Conservation (phyloP, 805 yeast species). For the Cyberlindnera samutprakarnensis region DNA sequence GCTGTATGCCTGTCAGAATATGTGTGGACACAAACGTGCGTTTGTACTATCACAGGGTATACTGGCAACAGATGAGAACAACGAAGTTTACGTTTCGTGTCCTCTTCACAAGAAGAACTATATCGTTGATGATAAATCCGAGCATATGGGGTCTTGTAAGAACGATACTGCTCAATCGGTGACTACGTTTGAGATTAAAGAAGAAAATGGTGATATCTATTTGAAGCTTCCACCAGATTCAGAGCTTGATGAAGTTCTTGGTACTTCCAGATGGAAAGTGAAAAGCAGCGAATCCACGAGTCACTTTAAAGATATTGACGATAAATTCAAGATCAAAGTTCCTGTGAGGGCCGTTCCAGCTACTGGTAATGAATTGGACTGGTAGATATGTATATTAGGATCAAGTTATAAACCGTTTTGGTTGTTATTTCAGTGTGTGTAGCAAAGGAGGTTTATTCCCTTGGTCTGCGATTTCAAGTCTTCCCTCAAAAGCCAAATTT, state of each 20-base stretch:
- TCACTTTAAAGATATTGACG: conserved; percentile 15
- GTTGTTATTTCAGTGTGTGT: too few species aligned
- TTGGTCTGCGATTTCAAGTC: too few species aligned
- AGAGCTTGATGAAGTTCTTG: conserved; percentile 28
- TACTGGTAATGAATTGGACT: conserved; percentile 13
- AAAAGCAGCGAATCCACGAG: conserved; percentile 17
- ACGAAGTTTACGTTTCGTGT: conserved; percentile 27
- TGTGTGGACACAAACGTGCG: conserved; percentile 34
- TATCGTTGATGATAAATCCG: conserved; percentile 18
- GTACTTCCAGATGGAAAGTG: conserved; percentile 29
- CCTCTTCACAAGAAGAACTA: conserved; percentile 31
- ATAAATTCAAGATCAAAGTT: conserved; percentile 19
- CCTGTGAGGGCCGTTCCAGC: conserved; percentile 14
- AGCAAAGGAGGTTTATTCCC: too few species aligned
- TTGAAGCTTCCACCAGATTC: conserved; percentile 25
- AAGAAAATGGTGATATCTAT: conserved; percentile 24
- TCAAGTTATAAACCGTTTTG: too few species aligned
- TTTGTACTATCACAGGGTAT: conserved; percentile 31
- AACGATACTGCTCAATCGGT: conserved; percentile 25
- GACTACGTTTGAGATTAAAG: conserved; percentile 28
- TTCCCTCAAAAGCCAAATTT: too few species aligned
- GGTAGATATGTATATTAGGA: too few species aligned
- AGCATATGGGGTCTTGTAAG: conserved; percentile 25
- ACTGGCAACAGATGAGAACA: conserved; percentile 24
- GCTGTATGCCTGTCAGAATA: conserved; percentile 30